Evolutionary conservation across 2,329 filamentous ascomycete genomes (phyloP).

Genomic region (Apiospora marii): DNA sequence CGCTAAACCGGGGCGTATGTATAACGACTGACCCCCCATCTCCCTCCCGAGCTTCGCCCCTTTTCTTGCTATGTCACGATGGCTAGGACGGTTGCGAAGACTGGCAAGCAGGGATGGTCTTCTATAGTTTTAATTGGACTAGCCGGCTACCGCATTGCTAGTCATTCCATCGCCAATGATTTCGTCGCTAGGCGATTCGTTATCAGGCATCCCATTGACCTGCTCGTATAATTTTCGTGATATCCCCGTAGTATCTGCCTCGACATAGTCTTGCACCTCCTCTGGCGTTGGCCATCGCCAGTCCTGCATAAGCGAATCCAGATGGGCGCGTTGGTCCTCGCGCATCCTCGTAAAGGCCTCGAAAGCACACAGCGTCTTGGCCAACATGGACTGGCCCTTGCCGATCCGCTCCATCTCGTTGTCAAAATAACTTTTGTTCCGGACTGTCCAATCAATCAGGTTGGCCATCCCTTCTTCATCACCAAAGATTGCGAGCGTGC

Average conservation of each 20-base stretch:
- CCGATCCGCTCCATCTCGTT: conserved; percentile 42
- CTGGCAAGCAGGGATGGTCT: not conserved
- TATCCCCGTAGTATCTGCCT: conserved; percentile 32
- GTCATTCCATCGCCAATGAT: not conserved
- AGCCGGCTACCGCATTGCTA: not conserved
- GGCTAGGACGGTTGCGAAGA: not conserved
- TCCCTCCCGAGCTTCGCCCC: too few species aligned
- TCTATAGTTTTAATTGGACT: not conserved
- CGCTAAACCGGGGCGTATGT: not conserved
- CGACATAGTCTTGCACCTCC: conserved; percentile 39
- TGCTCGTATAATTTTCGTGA: conserved; percentile 26
- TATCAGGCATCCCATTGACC: not conserved
- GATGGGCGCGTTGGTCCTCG: conserved; percentile 32
- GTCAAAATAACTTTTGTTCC: conserved; percentile 49
- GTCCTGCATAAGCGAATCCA: conserved; percentile 31
- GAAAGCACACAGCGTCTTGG: conserved; percentile 55
- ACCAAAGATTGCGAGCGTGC: conserved; percentile 66
- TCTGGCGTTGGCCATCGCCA: conserved; percentile 43
- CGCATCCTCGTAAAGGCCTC: conserved; percentile 55
- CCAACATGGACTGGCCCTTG: conserved; percentile 39
- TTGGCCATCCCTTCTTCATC: conserved; percentile 65
- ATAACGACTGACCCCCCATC: not conserved
- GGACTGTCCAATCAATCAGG: conserved; percentile 66
- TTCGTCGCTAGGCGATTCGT: not conserved
- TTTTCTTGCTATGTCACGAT: not conserved